Evolutionary conservation across 306 rosid genomes (phyloP).

Genomic region (Cucumis cinereus): DNA sequence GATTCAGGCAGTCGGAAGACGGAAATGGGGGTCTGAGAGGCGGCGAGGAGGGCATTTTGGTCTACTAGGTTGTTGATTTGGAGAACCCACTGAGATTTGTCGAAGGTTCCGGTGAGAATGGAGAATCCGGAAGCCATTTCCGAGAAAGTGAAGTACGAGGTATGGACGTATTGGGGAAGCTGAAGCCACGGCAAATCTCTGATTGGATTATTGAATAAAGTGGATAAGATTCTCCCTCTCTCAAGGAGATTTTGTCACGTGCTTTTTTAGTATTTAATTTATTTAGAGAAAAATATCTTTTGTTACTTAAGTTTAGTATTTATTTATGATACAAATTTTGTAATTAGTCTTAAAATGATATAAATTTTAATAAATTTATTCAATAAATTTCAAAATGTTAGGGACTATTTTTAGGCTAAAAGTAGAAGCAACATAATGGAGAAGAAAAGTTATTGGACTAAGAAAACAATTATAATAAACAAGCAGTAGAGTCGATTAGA

Average conservation of each 20-base stretch:
- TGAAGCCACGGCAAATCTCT: not conserved
- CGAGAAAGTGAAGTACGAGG: no score
- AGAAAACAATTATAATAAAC: no score
- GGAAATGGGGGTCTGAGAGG: not conserved
- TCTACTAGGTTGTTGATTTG: not conserved
- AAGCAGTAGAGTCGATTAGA: no score
- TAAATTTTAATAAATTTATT: no score
- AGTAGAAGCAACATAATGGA: no score
- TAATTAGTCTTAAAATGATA: no score
- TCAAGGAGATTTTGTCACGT: not conserved
- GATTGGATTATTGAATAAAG: not conserved
- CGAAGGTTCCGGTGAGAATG: not conserved
- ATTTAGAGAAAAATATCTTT: no score
- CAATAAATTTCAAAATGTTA: no score
- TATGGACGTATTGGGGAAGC: not conserved
- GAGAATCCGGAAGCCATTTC: not conserved
- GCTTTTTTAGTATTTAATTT: not conserved
- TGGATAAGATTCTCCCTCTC: not conserved
- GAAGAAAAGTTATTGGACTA: no score
- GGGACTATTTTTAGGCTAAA: no score
- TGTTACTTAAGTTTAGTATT: no score
- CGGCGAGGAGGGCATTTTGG: not conserved
- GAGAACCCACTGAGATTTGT: not conserved
- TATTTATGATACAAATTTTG: no score
- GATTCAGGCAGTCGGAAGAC: not conserved